Evolutionary conservation across 1,284 basidiomycete species (phyloP), one percentile per base, ranked within the genome.

Genomic region (Chiua sp.): DNA sequence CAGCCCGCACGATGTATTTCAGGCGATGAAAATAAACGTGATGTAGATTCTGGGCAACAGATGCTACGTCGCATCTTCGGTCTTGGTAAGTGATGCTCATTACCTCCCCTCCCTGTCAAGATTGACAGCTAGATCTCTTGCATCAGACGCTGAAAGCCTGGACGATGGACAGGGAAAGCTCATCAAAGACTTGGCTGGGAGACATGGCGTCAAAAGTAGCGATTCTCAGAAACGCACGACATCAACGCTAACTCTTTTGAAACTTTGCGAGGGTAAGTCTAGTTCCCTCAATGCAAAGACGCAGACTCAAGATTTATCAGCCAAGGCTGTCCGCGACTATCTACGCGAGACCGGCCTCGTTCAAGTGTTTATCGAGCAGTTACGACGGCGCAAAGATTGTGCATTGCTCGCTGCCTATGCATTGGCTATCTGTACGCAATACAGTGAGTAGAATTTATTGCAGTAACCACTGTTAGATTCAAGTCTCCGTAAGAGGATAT

Each of bases 191-290:
- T 49, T 69, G 37, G 60, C 46, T 28, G 32, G 13, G 4, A 59
- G 58, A 22, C 48, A 33, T 0, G 60, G 59, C 3, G 55, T 26
- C 26, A 26, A 26, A 26, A 26, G 26, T 26, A 26, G 26, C 26
- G 26, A 56, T 32, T 23, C 28, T 13, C 56, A 48, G 15, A 64
- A 62, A 10, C 68, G 67, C 44, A 59, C 60, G 2, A 58, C 67
- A n/a, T 59, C 64, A 18, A 71, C 69, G 1, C 51, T 71, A 55
- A 71, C 68, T 0, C 22, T 65, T 15, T 26, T 67, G 44, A 56
- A 54, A 13, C 42, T 65, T n/a, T 58, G 65, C 50, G 42, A 68
- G 15, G 49, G 65, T 66, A 12, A 20, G 63, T 20, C 4, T 26
- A 11, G 8, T 4, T 42, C 47, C 28, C 16, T 50, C 4, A 16